A percentile compares a stretch with the other conserved stretches of the same genome.
These are phyloP conservation scores for Beauveria scarabaeidicola DNA, from an alignment of 2,329 filamentous ascomycete species.

Conservation along the genomic window DNA sequence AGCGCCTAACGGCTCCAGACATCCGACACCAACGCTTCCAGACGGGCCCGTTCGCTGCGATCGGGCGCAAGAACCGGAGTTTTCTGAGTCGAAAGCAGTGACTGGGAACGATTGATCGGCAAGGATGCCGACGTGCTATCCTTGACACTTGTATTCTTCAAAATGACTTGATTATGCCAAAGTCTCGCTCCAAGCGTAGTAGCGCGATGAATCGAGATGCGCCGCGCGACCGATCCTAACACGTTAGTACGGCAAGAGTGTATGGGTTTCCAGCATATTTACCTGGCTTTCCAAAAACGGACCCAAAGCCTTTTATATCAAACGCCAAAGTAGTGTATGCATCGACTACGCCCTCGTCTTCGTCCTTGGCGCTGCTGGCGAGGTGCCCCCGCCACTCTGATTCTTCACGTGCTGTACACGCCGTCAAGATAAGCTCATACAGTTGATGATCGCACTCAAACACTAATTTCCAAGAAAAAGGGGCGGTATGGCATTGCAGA, in stretches of 20 bases:
- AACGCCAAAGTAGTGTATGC: constrained; percentile 53
- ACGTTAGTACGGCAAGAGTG: constrained; percentile 7
- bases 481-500: constrained; percentile 76
- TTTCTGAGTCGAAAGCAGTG: constrained; percentile 59
- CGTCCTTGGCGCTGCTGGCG: constrained; percentile 39
- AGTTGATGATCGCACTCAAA: constrained; percentile 71
- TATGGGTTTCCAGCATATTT: constrained; percentile 6
- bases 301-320: constrained; percentile 65
- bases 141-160: constrained; percentile 65
- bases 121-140: constrained; percentile 30
- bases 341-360: constrained; percentile 36
- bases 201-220: constrained; percentile 70
- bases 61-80: constrained; percentile 66
- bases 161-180: constrained; percentile 65
- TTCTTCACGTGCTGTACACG: constrained; percentile 74
- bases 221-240: constrained; percentile 52
- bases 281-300: constrained; percentile 67
- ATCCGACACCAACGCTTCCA: constrained; percentile 67
- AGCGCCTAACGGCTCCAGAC: constrained; percentile 77
- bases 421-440: constrained; percentile 80
- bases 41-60: constrained; percentile 63
- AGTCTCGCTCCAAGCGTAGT: constrained; percentile 64
- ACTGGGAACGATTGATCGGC: constrained; percentile 69
- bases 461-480: constrained; percentile 84
- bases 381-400: constrained; percentile 70